A percentile compares a stretch with the other conserved stretches of the same genome.
These are phyloP conservation scores for Leonotis leonurus DNA, from an alignment of 257 asterid species.

Conservation along the genomic window DNA sequence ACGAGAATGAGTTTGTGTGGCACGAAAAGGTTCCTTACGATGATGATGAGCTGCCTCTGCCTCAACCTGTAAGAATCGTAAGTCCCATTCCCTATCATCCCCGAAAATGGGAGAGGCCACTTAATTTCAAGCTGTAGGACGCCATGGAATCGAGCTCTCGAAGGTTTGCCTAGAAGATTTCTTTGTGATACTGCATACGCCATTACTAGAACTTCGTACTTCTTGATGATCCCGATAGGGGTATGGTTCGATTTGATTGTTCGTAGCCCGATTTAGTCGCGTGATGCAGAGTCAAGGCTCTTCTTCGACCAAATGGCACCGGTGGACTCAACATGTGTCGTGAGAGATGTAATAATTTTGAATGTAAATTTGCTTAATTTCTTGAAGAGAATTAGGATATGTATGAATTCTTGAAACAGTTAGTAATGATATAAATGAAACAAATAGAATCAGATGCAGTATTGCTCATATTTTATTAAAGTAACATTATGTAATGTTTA, in stretches of 20 bases:
- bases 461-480: no score
- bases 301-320: not conserved
- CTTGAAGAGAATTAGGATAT: not conserved
- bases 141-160: not conserved
- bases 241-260: not conserved
- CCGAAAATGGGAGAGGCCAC: constrained; percentile 33
- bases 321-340: not conserved
- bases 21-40: constrained; percentile 32
- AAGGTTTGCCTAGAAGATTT: not conserved
- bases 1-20: constrained; percentile 59
- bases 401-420: not conserved
- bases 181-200: not conserved
- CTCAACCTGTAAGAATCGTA: constrained; percentile 42
- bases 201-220: no score
- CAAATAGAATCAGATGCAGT: not conserved
- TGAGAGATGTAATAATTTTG: no score
- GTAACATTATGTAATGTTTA: no score
- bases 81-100: constrained; percentile 35
- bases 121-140: constrained; percentile 25
- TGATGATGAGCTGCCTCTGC: constrained; percentile 30
- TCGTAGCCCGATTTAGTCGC: not conserved
- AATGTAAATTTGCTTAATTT: not conserved
- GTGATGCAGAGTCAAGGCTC: not conserved
- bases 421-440: not conserved
- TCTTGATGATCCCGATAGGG: no score